Evolutionary conservation across 139 green algal species (phyloP).

Genomic region (Chlorokybus atmophyticus): DNA sequence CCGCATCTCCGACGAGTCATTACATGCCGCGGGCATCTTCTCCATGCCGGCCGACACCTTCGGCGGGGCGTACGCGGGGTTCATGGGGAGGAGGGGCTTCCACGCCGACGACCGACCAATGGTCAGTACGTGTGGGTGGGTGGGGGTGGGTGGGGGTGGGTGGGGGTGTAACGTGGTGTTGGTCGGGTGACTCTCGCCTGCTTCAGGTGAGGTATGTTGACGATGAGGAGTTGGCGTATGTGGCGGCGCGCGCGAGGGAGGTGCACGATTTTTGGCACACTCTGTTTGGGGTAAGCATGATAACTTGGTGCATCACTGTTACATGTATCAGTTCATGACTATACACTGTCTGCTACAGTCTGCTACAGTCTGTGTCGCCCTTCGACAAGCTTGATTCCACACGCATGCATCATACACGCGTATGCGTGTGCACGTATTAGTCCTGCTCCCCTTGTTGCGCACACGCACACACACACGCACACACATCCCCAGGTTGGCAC

Average conservation of each 20-base stretch:
- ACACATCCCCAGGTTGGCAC: slow-evolving; percentile 76
- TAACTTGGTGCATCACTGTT: too few species aligned
- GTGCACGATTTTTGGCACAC: slow-evolving; percentile 70
- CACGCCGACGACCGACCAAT: slow-evolving; percentile 58
- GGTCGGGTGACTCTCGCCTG: too few species aligned
- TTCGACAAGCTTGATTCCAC: too few species aligned
- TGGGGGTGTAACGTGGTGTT: too few species aligned
- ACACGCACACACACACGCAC: too few species aligned
- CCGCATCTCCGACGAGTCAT: slow-evolving; percentile 26
- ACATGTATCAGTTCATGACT: too few species aligned
- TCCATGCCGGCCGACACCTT: slow-evolving; percentile 52
- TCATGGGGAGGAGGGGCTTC: slow-evolving; percentile 78
- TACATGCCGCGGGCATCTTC: slow-evolving; percentile 23
- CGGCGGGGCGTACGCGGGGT: slow-evolving; percentile 70
- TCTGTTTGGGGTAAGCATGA: slow-evolving; percentile 49
- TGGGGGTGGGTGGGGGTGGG: too few species aligned
- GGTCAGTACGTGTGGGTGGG: slow-evolving; percentile 6
- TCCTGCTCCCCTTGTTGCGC: too few species aligned
- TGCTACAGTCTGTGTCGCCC: too few species aligned
- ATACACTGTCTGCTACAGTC: too few species aligned
- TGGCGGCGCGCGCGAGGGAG: slow-evolving; percentile 40
- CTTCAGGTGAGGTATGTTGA: slow-evolving; percentile 66
- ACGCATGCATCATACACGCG: too few species aligned
- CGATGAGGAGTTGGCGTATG: slow-evolving; percentile 80
- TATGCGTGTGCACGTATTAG: too few species aligned